These are phyloP conservation scores for Fusarium algeriense DNA, from an alignment of 2,329 filamentous ascomycete species.

Conservation along the genomic window DNA sequence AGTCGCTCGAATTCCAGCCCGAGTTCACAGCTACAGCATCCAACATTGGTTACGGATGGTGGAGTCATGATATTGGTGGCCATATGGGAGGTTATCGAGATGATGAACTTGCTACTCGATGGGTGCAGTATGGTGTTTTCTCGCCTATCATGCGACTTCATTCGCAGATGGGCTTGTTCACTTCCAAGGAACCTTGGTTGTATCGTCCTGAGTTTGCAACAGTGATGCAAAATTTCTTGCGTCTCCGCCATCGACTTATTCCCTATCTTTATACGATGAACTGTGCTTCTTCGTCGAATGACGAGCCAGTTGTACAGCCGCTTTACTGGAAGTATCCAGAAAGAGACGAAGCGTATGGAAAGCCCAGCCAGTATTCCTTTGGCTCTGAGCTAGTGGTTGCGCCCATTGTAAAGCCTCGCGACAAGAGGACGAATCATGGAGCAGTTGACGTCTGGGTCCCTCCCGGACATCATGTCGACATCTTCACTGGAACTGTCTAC, in stretches of 20 bases:
- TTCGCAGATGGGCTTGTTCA: constrained; percentile 69
- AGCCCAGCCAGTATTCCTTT: constrained; percentile 71
- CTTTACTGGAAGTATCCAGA: constrained; percentile 72
- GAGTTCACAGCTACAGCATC: constrained; percentile 75
- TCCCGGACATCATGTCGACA: constrained; percentile 65
- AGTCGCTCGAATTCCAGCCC: constrained; percentile 71
- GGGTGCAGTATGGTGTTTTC: constrained; percentile 72
- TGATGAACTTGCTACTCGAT: constrained; percentile 69
- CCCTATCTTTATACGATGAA: constrained; percentile 73
- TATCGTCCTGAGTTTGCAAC: constrained; percentile 60
- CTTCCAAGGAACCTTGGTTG: constrained; percentile 72
- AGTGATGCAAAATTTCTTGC: constrained; percentile 63
- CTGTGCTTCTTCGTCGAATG: constrained; percentile 56
- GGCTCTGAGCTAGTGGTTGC: constrained; percentile 67
- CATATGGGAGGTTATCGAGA: constrained; percentile 68
- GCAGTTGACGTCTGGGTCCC: constrained; percentile 69
- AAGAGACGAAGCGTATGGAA: constrained; percentile 64
- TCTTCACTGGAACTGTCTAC: constrained; percentile 69
- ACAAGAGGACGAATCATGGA: constrained; percentile 60
- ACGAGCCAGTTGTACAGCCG: constrained; percentile 68
- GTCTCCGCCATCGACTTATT: constrained; percentile 68
- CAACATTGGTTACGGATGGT: constrained; percentile 77
- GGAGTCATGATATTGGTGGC: constrained; percentile 77
- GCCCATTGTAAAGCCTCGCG: constrained; percentile 66
- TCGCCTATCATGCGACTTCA: constrained; percentile 72